phyloP scores from a whole-genome alignment of 108 stramenopile genomes.

The Poteriospumella lacustris region DNA sequence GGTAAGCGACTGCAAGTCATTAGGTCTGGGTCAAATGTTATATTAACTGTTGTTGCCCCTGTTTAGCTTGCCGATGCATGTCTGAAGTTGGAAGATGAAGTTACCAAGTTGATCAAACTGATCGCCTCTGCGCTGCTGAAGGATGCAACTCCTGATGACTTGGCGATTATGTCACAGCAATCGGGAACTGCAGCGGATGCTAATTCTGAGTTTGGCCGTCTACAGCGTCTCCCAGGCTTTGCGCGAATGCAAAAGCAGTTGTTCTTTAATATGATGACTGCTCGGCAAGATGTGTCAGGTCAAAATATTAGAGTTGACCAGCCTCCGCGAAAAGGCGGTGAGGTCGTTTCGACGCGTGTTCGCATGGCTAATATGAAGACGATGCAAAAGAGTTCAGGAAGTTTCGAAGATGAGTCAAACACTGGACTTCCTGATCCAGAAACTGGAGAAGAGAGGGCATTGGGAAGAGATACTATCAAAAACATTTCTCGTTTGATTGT shows the following conservation, averaged over 20 bases:
- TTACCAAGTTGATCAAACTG: conserved; percentile 24
- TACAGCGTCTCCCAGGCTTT: conserved; percentile 22
- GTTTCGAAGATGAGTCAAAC: no score
- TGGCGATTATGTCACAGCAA: conserved; percentile 17
- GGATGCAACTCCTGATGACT: conserved; percentile 21
- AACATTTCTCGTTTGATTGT: conserved; percentile 10
- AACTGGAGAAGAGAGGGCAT: background rate
- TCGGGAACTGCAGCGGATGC: background rate
- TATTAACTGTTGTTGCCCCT: background rate
- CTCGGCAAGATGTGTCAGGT: background rate
- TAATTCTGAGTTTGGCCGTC: conserved; percentile 12
- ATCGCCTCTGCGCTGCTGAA: conserved; percentile 7
- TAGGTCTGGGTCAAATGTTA: background rate
- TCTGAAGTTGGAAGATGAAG: conserved; percentile 24
- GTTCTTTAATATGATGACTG: conserved; percentile 25
- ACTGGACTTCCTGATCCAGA: background rate
- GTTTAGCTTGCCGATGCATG: conserved; percentile 6
- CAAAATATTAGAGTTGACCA: conserved; percentile 14
- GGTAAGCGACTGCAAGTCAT: no score
- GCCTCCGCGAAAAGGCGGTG: background rate
- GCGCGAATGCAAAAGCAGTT: conserved; percentile 15
- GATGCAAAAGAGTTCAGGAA: no score
- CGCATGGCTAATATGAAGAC: no score
- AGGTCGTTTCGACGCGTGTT: background rate
- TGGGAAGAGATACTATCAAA: conserved; percentile 19